A percentile compares a stretch with the other conserved stretches of the same genome.
Evolutionary conservation across 768 basidiomycete species (phyloP).

Genomic region (Pulveroboletus sp.): DNA sequence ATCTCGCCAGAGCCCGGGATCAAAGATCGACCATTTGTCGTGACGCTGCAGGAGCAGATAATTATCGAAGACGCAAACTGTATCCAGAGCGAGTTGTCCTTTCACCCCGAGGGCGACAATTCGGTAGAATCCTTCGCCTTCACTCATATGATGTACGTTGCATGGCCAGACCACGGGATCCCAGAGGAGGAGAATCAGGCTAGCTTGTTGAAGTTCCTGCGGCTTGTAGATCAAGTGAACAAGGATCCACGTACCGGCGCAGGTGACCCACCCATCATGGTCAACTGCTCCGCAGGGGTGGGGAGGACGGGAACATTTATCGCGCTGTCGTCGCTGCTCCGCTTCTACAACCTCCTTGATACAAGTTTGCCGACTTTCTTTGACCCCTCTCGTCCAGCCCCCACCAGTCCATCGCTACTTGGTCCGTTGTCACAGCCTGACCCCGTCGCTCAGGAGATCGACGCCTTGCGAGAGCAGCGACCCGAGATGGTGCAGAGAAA

Average conservation of each 20-base stretch:
- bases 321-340: slow-evolving; percentile 73
- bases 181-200: slow-evolving; percentile 55
- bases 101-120: slow-evolving; percentile 35
- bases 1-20: slow-evolving; percentile 43
- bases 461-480: slow-evolving; percentile 74
- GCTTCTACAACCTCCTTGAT: slow-evolving; percentile 46
- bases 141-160: slow-evolving; percentile 65
- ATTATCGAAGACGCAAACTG: slow-evolving; percentile 55
- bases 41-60: slow-evolving; percentile 49
- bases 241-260: slow-evolving; percentile 33
- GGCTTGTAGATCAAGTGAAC: slow-evolving; percentile 61
- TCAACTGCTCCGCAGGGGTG: slow-evolving; percentile 84
- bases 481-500: slow-evolving; percentile 75
- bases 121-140: slow-evolving; percentile 44
- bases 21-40: slow-evolving; percentile 43
- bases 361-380: slow-evolving; percentile 21
- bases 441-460: slow-evolving; percentile 64
- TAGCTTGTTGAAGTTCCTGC: slow-evolving; percentile 57
- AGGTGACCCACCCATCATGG: slow-evolving; percentile 61
- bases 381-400: slow-evolving; percentile 17
- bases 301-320: slow-evolving; percentile 88
- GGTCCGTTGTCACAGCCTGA: slow-evolving; percentile 54
- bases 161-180: slow-evolving; percentile 87
- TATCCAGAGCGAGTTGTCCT: slow-evolving; percentile 54
- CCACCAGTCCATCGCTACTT: slow-evolving; percentile 47